A percentile compares a stretch with the other conserved stretches of the same genome.
phyloP scores from a whole-genome alignment of 2,329 filamentous ascomycete genomes.

The Fusarium coicis region DNA sequence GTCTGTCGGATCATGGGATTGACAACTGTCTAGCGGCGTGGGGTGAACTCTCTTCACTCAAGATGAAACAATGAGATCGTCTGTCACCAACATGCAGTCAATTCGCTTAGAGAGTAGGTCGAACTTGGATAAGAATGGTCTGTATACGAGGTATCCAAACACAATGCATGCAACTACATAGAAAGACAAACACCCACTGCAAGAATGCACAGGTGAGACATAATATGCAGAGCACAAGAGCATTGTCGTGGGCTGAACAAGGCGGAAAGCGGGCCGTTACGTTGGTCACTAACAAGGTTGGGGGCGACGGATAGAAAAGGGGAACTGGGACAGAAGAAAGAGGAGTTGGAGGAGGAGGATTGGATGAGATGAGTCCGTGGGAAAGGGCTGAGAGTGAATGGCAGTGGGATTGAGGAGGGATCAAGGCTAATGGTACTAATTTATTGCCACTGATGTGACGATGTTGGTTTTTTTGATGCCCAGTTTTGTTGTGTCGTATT shows the following conservation, averaged over 20 bases:
- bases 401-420: slow-evolving; percentile 14
- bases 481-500: slow-evolving; percentile 21
- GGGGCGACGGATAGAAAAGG: slow-evolving; percentile 9
- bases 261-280: slow-evolving; percentile 16
- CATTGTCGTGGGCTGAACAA: slow-evolving; percentile 17
- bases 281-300: slow-evolving; percentile 3
- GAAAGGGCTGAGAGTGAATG: slow-evolving; percentile 4
- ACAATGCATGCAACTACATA: neutral
- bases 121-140: neutral
- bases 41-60: neutral
- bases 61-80: slow-evolving; percentile 12
- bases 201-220: slow-evolving; percentile 3
- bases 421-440: slow-evolving; percentile 30
- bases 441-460: slow-evolving; percentile 34
- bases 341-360: slow-evolving; percentile 26
- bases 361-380: slow-evolving; percentile 15
- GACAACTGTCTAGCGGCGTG: slow-evolving; percentile 36
- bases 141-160: neutral
- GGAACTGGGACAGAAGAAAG: neutral
- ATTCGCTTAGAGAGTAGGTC: neutral
- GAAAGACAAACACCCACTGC: neutral
- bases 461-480: slow-evolving; percentile 21
- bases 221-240: slow-evolving; percentile 7
- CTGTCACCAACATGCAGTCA: neutral
- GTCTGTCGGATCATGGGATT: slow-evolving; percentile 31